Evolutionary conservation across 306 rosid genomes (phyloP).

Genomic region (Parietaria judaica): DNA sequence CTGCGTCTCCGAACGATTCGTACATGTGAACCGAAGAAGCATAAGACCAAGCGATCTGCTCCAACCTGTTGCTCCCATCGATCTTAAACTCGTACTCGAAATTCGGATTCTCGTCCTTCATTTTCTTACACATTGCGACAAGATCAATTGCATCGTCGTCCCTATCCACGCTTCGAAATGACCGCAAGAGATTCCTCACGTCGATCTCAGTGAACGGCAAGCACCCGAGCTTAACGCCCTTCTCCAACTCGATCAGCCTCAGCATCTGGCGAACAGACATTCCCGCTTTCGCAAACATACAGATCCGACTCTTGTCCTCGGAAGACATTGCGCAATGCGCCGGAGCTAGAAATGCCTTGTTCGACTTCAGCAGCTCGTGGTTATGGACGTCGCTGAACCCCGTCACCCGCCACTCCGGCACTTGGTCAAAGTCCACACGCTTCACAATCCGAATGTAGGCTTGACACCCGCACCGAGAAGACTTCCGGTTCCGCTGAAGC

Average conservation of each 20-base stretch:
- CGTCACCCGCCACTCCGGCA: slow-evolving; percentile 90
- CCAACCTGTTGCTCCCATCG: slow-evolving; percentile 67
- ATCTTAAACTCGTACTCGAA: slow-evolving; percentile 76
- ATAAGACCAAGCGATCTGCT: slow-evolving; percentile 77
- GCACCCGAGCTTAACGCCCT: slow-evolving; percentile 79
- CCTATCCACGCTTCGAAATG: slow-evolving; percentile 66
- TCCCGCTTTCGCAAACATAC: slow-evolving; percentile 87
- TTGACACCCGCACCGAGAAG: slow-evolving; percentile 78
- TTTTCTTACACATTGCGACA: slow-evolving; percentile 67
- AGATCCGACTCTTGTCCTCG: slow-evolving; percentile 79
- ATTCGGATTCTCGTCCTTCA: slow-evolving; percentile 65
- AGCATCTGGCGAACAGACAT: slow-evolving; percentile 91
- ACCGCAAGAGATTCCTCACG: slow-evolving; percentile 69
- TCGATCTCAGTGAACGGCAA: slow-evolving; percentile 74
- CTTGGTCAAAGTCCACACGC: slow-evolving; percentile 57
- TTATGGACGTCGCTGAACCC: slow-evolving; percentile 77
- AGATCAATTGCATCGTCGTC: slow-evolving; percentile 84
- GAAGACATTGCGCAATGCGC: slow-evolving; percentile 63
- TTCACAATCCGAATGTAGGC: slow-evolving; percentile 82
- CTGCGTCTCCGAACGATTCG: slow-evolving; percentile 64
- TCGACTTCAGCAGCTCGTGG: slow-evolving; percentile 63
- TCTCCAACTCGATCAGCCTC: slow-evolving; percentile 80
- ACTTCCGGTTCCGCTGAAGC: slow-evolving; percentile 78
- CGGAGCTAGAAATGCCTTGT: slow-evolving; percentile 50
- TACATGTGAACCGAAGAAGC: slow-evolving; percentile 47